Evolutionary conservation across 345 rosid species (phyloP), one percentile per base, ranked within the genome.

Genomic region (Streptanthus diversifolius): DNA sequence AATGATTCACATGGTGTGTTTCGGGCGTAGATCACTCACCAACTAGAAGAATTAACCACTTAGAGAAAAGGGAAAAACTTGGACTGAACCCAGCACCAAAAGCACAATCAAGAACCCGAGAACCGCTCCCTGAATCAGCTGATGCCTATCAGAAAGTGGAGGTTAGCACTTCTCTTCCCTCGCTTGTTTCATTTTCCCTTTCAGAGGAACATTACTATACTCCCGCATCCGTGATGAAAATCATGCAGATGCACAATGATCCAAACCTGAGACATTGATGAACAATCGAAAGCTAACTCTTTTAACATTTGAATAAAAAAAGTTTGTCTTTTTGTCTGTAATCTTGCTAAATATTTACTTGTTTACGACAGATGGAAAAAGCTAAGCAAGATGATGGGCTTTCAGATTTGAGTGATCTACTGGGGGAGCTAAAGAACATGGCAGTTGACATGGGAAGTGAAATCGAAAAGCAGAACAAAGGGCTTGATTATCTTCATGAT

Each of bases 361-460:
- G 15, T 44, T 25, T 44, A 68, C 18, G 43, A 77, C 89, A 95
- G 98, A 65, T 84, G 15, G 98, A 95, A 51, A 88, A 84, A 51
- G 81, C 82, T 15, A 92, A 92, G 85, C 99, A 92, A 80, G 98
- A 95, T 47, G 97, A 92, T 66, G 87, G 81, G 40, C 83, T 95
- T 19, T 84, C 93, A 22, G 96, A 90, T 66, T 76, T 95, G 77
- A 92, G 99, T 63, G 77, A 82, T 76, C 45, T 95, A 11, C 65
- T 95, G 17, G 98, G 96, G 8, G 96, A 95, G 37, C 79, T 95
- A 66, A 92, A 90, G 85, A 70, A 49, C 68, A 95, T 95, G 98
- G 99, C 99, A 3, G 70, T 84, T 39, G 99, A 90, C 74, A 92
- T 95, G 96, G 97, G 97, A 56, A 77, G 84, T 13, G 99, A 95